A percentile compares a stretch with the other conserved stretches of the same genome.
These are phyloP conservation scores for Boletus subparvulus DNA, from an alignment of 768 basidiomycete genomes.

Conservation along the genomic window DNA sequence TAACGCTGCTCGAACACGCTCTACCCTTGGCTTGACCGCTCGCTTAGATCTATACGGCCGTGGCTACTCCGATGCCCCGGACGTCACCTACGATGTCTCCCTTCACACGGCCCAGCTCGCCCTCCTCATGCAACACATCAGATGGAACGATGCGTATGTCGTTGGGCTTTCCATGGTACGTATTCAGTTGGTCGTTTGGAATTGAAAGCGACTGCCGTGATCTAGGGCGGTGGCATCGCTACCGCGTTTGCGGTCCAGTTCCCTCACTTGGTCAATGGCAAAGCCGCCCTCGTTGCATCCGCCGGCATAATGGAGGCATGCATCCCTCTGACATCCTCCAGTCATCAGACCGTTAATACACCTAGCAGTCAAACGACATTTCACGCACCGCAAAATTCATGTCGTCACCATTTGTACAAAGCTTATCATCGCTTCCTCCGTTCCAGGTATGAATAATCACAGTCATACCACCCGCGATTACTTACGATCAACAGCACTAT, in stretches of 20 bases:
- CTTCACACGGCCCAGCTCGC: slow-evolving; percentile 80
- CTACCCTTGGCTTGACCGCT: slow-evolving; percentile 2
- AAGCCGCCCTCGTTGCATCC: slow-evolving; percentile 64
- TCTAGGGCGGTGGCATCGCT: slow-evolving; percentile 71
- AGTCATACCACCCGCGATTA: not conserved
- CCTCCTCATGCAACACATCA: slow-evolving; percentile 74
- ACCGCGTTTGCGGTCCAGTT: slow-evolving; percentile 70
- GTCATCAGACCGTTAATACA: not conserved
- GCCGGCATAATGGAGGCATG: slow-evolving; percentile 67
- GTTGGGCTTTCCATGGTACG: slow-evolving; percentile 75
- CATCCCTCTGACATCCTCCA: not conserved
- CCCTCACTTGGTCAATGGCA: slow-evolving; percentile 66
- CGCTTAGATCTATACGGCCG: slow-evolving; percentile 72
- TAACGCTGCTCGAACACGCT: slow-evolving; percentile 25
- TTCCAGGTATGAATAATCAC: slow-evolving; percentile 47
- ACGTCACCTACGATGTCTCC: slow-evolving; percentile 59
- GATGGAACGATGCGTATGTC: slow-evolving; percentile 65
- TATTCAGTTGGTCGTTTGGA: not conserved
- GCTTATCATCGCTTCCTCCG: slow-evolving; percentile 58
- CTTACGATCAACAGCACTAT: slow-evolving; percentile 40
- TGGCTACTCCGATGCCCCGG: slow-evolving; percentile 81
- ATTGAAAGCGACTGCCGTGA: slow-evolving; percentile 10
- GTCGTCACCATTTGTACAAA: slow-evolving; percentile 73
- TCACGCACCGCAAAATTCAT: slow-evolving; percentile 76
- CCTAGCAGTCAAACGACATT: slow-evolving; percentile 56